These are phyloP conservation scores for Entomortierella beljakovae DNA, from an alignment of 192 early-diverging fungal genomes.

Conservation along the genomic window DNA sequence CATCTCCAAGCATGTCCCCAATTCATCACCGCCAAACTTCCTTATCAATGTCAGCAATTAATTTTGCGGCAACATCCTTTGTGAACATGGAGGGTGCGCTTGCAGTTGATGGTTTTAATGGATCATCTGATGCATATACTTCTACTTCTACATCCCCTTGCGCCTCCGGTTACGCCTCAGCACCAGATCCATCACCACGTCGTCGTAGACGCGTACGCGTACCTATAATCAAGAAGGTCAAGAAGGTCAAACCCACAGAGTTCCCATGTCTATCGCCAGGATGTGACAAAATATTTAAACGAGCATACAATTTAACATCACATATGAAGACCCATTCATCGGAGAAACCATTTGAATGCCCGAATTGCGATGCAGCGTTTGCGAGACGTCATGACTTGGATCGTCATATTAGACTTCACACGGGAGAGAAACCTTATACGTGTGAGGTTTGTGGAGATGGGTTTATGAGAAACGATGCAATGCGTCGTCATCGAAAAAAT, in stretches of 20 bases:
- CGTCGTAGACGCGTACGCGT: slow-evolving; percentile 20
- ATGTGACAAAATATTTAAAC: slow-evolving; percentile 76
- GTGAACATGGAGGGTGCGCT: too few species aligned
- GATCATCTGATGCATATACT: neutral
- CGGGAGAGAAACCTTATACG: slow-evolving; percentile 80
- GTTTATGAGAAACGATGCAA: slow-evolving; percentile 84
- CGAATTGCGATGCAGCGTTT: slow-evolving; percentile 79
- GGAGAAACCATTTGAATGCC: slow-evolving; percentile 80
- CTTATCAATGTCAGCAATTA: neutral
- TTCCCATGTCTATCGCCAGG: slow-evolving; percentile 32
- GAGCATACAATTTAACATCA: slow-evolving; percentile 82
- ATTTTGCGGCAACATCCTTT: neutral
- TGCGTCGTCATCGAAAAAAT: slow-evolving; percentile 72
- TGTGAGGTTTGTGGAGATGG: slow-evolving; percentile 78
- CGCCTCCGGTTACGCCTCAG: neutral
- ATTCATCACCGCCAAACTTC: neutral
- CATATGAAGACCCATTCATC: slow-evolving; percentile 81
- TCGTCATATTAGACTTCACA: slow-evolving; percentile 85
- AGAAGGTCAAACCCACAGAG: slow-evolving; percentile 17
- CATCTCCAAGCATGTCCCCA: slow-evolving; percentile 17
- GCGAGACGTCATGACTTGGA: slow-evolving; percentile 93
- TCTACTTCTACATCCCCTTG: neutral
- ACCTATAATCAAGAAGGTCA: slow-evolving; percentile 27
- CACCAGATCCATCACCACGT: neutral
- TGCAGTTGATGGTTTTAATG: neutral